A percentile compares a stretch with the other conserved stretches of the same genome.
Conservation (phyloP, 139 green algal species). For the Desmodesmus armatus region DNA sequence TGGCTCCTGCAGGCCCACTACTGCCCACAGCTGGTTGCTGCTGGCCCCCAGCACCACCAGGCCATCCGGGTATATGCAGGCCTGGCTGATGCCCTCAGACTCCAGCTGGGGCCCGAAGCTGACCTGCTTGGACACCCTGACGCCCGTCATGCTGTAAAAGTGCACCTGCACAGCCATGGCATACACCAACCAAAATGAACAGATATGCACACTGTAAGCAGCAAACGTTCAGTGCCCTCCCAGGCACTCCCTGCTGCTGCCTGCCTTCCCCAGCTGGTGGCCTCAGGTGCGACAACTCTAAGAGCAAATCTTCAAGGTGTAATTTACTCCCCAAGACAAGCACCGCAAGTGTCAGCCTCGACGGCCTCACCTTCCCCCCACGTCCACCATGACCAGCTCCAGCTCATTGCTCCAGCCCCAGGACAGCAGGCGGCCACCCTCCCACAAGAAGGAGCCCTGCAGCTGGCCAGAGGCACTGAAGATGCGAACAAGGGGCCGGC, state of each 20-base stretch:
- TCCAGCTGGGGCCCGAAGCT: conserved; percentile 68
- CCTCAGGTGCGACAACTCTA: too few relatives aligned
- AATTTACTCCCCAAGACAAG: too few relatives aligned
- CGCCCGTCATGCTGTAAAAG: conserved; percentile 30
- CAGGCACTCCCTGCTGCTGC: too few relatives aligned
- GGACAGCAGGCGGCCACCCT: conserved; percentile 68
- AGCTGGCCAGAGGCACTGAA: conserved; percentile 70
- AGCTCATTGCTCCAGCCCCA: conserved; percentile 83
- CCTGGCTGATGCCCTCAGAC: conserved; percentile 65
- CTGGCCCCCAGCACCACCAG: conserved; percentile 75
- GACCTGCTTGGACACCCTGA: conserved; percentile 53
- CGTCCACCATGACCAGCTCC: conserved; percentile 76
- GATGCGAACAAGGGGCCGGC: conserved; percentile 70
- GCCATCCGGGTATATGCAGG: conserved; percentile 62
- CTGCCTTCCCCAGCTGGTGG: too few relatives aligned
- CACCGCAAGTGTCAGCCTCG: too few relatives aligned
- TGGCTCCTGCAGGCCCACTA: conserved; percentile 62
- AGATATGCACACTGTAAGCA: too few relatives aligned
- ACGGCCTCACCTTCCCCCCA: conserved; percentile 18
- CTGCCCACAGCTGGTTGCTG: conserved; percentile 60
- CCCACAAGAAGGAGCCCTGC: conserved; percentile 77
- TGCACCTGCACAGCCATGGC: conserved; percentile 13
- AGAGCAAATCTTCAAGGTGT: too few relatives aligned
- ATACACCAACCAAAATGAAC: too few relatives aligned
- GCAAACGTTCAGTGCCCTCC: too few relatives aligned